A percentile compares a stretch with the other conserved stretches of the same genome.
phyloP scores from a whole-genome alignment of 2,329 filamentous ascomycete genomes.

The Diplocarpon rosae region DNA sequence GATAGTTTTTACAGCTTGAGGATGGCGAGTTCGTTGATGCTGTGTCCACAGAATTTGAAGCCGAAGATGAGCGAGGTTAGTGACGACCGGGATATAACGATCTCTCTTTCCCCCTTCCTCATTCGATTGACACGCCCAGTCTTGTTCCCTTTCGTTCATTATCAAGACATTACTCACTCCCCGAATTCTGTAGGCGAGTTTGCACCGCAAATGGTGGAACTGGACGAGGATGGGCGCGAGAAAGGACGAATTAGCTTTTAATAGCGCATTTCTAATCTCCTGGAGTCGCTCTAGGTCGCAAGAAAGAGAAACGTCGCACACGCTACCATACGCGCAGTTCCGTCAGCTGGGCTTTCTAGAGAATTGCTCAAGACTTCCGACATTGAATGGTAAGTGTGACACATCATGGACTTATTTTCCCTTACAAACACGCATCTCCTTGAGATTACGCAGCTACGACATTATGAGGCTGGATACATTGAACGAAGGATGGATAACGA shows the following conservation, averaged over 20 bases:
- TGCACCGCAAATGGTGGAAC: slow-evolving; percentile 25
- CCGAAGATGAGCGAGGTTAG: slow-evolving; percentile 34
- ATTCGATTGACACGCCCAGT: no score
- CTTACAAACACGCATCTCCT: slow-evolving; percentile 9
- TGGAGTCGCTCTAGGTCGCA: slow-evolving; percentile 14
- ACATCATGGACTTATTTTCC: slow-evolving; percentile 8
- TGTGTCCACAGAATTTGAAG: slow-evolving; percentile 39
- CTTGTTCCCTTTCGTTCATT: no score
- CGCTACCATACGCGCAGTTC: slow-evolving; percentile 13
- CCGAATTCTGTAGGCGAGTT: slow-evolving; percentile 14
- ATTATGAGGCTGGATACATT: slow-evolving; percentile 11
- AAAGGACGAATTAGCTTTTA: slow-evolving; percentile 25
- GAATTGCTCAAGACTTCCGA: slow-evolving; percentile 1
- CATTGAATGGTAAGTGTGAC: slow-evolving; percentile 8
- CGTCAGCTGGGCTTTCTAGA: slow-evolving; percentile 12
- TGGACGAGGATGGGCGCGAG: slow-evolving; percentile 26
- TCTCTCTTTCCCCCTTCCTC: no score
- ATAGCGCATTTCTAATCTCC: slow-evolving; percentile 14
- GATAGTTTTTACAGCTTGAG: slow-evolving; percentile 32
- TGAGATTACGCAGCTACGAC: slow-evolving; percentile 7
- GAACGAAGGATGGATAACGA: neutral
- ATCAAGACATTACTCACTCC: no score
- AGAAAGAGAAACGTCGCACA: slow-evolving; percentile 5
- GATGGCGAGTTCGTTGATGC: slow-evolving; percentile 37
- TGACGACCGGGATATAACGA: no score